phyloP scores from a whole-genome alignment of 2,329 filamentous ascomycete genomes.

The Hymenoscyphus fraxineus region DNA sequence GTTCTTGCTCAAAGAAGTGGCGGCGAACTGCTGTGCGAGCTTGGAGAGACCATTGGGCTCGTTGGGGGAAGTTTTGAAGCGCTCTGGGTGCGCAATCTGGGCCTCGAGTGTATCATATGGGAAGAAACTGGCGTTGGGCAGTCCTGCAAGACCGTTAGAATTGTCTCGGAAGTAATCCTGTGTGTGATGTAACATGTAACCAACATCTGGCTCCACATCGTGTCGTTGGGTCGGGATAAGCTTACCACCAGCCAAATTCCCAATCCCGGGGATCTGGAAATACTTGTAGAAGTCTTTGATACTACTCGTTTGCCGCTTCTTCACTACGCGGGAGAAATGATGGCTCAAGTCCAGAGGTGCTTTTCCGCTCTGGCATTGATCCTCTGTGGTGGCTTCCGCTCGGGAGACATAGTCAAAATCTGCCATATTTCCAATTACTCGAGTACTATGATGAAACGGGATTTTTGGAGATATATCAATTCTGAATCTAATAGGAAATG shows the following conservation, averaged over 20 bases:
- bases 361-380: constrained; percentile 16
- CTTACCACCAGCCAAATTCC: constrained; percentile 58
- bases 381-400: constrained; percentile 11
- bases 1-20: constrained; percentile 29
- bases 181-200: not conserved
- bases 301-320: constrained; percentile 57
- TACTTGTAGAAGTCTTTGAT: constrained; percentile 87
- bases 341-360: constrained; percentile 72
- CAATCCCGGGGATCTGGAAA: constrained; percentile 62
- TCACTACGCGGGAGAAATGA: constrained; percentile 69
- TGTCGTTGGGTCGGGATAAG: not conserved
- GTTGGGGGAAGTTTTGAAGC: constrained; percentile 70
- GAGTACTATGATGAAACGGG: not conserved
- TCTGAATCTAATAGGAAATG: no score
- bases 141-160: constrained; percentile 42
- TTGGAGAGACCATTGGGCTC: constrained; percentile 42
- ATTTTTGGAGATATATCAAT: no score
- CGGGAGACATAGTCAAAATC: constrained; percentile 28
- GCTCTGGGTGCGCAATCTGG: constrained; percentile 66
- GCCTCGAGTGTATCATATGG: constrained; percentile 90
- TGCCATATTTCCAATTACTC: constrained; percentile 19
- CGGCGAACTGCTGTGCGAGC: constrained; percentile 37
- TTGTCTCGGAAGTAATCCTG: not conserved
- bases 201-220: not conserved
- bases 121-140: constrained; percentile 79